These are phyloP conservation scores for Lenzites betulinus DNA, from an alignment of 768 basidiomycete species.

Conservation along the genomic window DNA sequence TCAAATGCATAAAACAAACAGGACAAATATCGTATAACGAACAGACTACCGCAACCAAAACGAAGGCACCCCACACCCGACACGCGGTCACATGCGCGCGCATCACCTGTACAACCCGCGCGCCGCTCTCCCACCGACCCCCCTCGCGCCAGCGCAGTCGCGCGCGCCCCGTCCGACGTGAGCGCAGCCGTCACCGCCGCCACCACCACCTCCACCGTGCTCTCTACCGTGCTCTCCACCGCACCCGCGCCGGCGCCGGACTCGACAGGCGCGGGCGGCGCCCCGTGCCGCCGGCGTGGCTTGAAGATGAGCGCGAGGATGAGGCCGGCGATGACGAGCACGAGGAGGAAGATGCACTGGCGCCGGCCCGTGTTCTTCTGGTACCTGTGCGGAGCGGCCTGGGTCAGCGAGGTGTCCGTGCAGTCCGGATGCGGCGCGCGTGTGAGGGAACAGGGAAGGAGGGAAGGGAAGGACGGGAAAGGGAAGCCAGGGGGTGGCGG, in stretches of 20 bases:
- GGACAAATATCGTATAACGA: neutral
- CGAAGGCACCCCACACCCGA: neutral
- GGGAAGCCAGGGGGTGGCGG: too few species aligned
- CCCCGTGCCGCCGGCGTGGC: constrained; percentile 69
- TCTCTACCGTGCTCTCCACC: constrained; percentile 34
- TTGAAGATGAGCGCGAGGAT: constrained; percentile 92
- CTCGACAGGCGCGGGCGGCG: constrained; percentile 47
- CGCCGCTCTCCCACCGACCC: neutral
- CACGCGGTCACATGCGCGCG: neutral
- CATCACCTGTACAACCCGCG: constrained; percentile 6
- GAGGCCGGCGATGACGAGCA: constrained; percentile 87
- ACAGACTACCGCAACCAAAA: neutral
- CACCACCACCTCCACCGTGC: constrained; percentile 69
- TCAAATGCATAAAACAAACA: neutral
- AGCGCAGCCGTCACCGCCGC: constrained; percentile 38
- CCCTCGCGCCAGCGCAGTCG: neutral
- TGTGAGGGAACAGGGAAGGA: neutral
- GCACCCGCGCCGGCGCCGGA: neutral
- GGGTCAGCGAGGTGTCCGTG: neutral
- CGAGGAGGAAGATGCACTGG: constrained; percentile 88
- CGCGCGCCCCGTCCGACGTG: constrained; percentile 17
- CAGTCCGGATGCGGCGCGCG: neutral
- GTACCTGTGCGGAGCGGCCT: constrained; percentile 54
- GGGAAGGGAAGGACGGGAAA: neutral
- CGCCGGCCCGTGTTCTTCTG: constrained; percentile 93